Percentiles rank a stretch among this genome's conserved stretches.
phyloP scores from a whole-genome alignment of 1,284 basidiomycete genomes.

The Cryptococcus sp. region DNA sequence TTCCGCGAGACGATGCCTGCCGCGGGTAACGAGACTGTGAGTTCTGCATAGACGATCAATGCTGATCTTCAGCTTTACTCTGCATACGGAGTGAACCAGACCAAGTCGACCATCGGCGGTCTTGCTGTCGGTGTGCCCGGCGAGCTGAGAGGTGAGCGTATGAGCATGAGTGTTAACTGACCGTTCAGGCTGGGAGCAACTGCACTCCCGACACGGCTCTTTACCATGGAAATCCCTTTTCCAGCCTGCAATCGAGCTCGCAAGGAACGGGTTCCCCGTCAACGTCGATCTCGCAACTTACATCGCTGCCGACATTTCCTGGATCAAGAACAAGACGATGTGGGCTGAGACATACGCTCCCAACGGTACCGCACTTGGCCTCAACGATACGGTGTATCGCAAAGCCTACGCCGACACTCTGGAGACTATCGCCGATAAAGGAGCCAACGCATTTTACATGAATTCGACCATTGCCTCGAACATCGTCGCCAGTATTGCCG shows the following conservation, averaged over 20 bases:
- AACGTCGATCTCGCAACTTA: conserved; percentile 38
- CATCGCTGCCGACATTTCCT: conserved; percentile 20
- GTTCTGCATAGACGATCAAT: conserved; percentile 4
- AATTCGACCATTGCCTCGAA: conserved; percentile 25
- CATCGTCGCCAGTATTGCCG: conserved; percentile 24
- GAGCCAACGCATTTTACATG: conserved; percentile 27
- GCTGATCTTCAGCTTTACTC: conserved; percentile 26
- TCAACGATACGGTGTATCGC: conserved; percentile 26
- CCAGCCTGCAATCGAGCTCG: conserved; percentile 69
- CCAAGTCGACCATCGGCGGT: conserved; percentile 64
- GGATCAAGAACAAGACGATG: conserved; percentile 38
- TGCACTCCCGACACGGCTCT: conserved; percentile 57
- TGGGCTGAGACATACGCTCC: conserved; percentile 42
- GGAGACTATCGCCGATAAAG: conserved; percentile 28
- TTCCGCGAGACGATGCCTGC: conserved; percentile 54
- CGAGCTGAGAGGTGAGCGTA: conserved; percentile 66
- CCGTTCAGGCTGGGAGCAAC: no score
- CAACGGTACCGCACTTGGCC: conserved; percentile 23
- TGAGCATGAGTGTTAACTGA: conserved; percentile 42
- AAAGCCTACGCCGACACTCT: conserved; percentile 29
- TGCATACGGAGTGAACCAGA: conserved; percentile 29
- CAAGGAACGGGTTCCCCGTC: conserved; percentile 68
- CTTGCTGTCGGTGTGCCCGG: conserved; percentile 79
- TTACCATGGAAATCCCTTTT: conserved; percentile 74
- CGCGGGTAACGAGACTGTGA: conserved; percentile 49